Conservation (phyloP, 352 stramenopile genomes). For the Globisporangium spinosum region DNA sequence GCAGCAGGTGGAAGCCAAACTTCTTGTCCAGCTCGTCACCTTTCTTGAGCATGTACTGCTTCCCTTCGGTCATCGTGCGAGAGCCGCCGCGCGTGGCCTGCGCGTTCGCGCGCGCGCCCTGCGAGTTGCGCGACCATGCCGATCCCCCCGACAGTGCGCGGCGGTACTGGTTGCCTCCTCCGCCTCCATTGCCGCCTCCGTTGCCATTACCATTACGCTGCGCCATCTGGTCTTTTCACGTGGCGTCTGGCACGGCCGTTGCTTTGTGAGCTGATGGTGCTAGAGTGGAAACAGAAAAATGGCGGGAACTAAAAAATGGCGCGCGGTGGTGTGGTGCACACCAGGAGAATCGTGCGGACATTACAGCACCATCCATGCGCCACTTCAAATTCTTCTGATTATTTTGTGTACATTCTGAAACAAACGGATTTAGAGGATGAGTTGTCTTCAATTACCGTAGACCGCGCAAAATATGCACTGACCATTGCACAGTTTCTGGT, state of each 20-base stretch:
- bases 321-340: neutral
- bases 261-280: neutral
- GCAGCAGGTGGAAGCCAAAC: constrained; percentile 62
- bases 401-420: too few relatives aligned
- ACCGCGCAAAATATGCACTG: too few relatives aligned
- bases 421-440: too few relatives aligned
- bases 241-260: neutral
- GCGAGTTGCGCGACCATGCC: constrained; percentile 65
- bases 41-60: constrained; percentile 50
- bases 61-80: constrained; percentile 53
- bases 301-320: neutral
- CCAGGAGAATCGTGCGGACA: neutral
- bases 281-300: neutral
- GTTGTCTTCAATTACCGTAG: too few relatives aligned
- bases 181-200: constrained; percentile 4
- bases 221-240: constrained; percentile 10
- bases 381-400: too few relatives aligned
- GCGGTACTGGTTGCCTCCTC: constrained; percentile 30
- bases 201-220: constrained; percentile 10
- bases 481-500: too few relatives aligned
- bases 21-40: constrained; percentile 69
- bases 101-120: constrained; percentile 67
- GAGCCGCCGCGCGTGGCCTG: constrained; percentile 28
- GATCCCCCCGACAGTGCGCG: constrained; percentile 57
- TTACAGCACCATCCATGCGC: too few relatives aligned